phyloP scores from a whole-genome alignment of 164 flowering plant genomes.

The Pachysandra terminalis region DNA sequence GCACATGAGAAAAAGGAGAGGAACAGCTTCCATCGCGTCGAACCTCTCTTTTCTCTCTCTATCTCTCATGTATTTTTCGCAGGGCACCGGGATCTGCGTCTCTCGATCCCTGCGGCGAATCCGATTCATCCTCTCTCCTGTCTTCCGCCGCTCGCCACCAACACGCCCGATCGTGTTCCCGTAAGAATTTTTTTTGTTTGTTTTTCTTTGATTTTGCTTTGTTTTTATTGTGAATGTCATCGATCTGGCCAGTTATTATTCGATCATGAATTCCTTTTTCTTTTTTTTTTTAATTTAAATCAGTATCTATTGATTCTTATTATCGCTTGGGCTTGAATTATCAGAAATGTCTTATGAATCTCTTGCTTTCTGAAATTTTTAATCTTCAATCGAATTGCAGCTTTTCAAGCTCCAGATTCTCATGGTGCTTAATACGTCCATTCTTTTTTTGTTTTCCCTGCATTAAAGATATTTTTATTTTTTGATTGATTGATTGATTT shows the following conservation, averaged over 20 bases:
- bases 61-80: constrained; percentile 34
- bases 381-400: neutral
- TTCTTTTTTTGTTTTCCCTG: neutral
- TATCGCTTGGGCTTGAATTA: neutral
- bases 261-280: neutral
- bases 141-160: constrained; percentile 10
- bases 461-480: neutral
- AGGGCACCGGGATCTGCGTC: constrained; percentile 52
- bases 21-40: neutral
- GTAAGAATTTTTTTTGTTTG: neutral
- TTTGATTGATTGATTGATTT: neutral
- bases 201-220: neutral
- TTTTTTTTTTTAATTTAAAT: no score
- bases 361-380: neutral
- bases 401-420: neutral
- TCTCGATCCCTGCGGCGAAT: constrained; percentile 29
- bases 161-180: neutral
- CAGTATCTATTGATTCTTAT: neutral
- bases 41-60: constrained; percentile 13
- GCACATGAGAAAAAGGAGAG: neutral
- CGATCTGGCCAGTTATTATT: neutral
- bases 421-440: no score
- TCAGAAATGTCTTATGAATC: constrained; percentile 2
- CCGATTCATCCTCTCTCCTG: constrained; percentile 5
- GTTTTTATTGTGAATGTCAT: neutral